Conservation (phyloP, 352 stramenopile species). For the Globisporangium nagaii region DNA sequence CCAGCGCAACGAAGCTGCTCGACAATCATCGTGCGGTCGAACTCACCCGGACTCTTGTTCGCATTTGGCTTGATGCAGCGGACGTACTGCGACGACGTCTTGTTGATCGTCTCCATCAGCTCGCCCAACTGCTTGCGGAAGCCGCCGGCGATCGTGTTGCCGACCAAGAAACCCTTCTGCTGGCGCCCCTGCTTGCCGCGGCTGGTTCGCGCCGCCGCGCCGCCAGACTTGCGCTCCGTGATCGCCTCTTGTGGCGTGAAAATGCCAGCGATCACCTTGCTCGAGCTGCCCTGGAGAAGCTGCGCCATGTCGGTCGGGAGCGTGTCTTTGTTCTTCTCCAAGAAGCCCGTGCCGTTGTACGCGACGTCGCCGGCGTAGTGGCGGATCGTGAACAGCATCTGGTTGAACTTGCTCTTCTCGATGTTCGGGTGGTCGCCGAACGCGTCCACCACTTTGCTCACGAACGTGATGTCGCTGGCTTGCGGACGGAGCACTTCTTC, state of each 20-base stretch:
- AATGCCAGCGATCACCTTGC: constrained; percentile 58
- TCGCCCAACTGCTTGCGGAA: constrained; percentile 85
- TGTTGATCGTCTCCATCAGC: constrained; percentile 86
- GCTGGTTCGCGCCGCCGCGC: constrained; percentile 17
- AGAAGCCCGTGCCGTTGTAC: constrained; percentile 69
- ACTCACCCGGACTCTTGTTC: constrained; percentile 77
- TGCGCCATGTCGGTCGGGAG: constrained; percentile 75
- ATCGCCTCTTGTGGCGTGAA: constrained; percentile 32
- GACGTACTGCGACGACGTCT: constrained; percentile 86
- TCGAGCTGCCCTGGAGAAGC: constrained; percentile 57
- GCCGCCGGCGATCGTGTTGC: constrained; percentile 75
- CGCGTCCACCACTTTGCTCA: constrained; percentile 76
- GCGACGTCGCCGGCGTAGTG: constrained; percentile 83
- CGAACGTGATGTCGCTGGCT: constrained; percentile 76
- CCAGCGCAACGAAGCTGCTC: constrained; percentile 87
- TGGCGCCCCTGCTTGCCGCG: constrained; percentile 47
- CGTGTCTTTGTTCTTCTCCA: constrained; percentile 88
- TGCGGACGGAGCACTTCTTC: constrained; percentile 92
- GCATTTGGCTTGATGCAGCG: constrained; percentile 91
- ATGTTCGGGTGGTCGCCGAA: constrained; percentile 78
- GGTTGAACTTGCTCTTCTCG: constrained; percentile 83
- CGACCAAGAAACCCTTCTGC: constrained; percentile 71
- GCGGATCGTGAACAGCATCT: constrained; percentile 71
- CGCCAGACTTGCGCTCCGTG: constrained; percentile 19
- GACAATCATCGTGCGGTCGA: constrained; percentile 85